phyloP scores from a whole-genome alignment of 768 basidiomycete genomes.

The Suillus fuscotomentosus region DNA sequence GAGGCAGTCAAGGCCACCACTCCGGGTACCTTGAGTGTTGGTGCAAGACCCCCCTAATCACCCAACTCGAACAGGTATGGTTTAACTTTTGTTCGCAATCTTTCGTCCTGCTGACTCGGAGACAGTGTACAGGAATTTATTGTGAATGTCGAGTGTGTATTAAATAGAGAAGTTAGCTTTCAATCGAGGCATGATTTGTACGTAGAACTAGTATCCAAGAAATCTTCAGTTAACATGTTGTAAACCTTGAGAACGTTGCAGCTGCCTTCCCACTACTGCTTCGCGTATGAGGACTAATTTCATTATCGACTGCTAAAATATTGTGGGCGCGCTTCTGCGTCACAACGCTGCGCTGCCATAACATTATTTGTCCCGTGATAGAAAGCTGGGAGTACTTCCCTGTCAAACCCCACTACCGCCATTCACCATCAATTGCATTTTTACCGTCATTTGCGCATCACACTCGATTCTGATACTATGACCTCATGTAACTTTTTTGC shows the following conservation, averaged over 20 bases:
- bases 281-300: not conserved
- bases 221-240: not conserved
- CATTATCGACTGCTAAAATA: not conserved
- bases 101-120: not conserved
- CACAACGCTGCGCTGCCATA: not conserved
- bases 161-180: not conserved
- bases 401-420: no score
- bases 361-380: not conserved
- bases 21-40: slow-evolving; percentile 23
- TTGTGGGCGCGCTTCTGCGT: not conserved
- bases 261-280: not conserved
- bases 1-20: slow-evolving; percentile 25
- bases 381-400: no score
- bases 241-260: not conserved
- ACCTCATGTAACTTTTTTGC: not conserved
- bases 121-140: not conserved
- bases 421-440: not conserved
- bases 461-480: not conserved
- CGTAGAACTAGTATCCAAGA: not conserved
- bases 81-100: not conserved
- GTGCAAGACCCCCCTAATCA: slow-evolving; percentile 23
- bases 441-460: not conserved
- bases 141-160: not conserved
- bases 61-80: not conserved
- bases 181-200: not conserved